These are phyloP conservation scores for Cytospora leucostoma DNA, from an alignment of 2,329 filamentous ascomycete species.

Conservation along the genomic window DNA sequence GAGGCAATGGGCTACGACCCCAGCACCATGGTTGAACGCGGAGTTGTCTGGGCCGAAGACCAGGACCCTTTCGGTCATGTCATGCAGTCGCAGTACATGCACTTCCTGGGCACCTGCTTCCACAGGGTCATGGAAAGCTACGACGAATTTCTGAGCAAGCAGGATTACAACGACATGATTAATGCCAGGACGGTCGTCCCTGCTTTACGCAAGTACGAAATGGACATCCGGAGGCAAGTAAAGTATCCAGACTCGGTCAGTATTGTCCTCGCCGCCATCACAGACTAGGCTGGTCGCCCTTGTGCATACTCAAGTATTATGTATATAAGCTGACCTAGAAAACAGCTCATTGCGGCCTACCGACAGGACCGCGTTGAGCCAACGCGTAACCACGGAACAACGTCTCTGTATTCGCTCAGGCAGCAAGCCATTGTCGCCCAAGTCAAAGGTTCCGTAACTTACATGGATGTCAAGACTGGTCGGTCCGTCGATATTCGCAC, in stretches of 20 bases:
- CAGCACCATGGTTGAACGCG: constrained; percentile 26
- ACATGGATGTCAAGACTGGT: constrained; percentile 30
- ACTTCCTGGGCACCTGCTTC: constrained; percentile 31
- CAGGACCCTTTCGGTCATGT: constrained; percentile 35
- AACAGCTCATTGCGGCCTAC: constrained; percentile 29
- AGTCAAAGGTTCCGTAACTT: constrained; percentile 29
- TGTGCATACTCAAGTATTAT: too few relatives aligned
- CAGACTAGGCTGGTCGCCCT: too few relatives aligned
- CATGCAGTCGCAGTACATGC: constrained; percentile 33
- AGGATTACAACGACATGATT: constrained; percentile 33
- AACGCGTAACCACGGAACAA: constrained; percentile 28
- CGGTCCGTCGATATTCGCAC: constrained; percentile 32
- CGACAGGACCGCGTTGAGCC: constrained; percentile 29
- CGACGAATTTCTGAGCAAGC: constrained; percentile 31
- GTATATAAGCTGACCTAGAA: neutral
- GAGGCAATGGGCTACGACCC: constrained; percentile 30
- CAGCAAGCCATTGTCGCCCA: constrained; percentile 32
- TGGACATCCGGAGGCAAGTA: constrained; percentile 31
- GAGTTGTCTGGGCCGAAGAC: constrained; percentile 33
- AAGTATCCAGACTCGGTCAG: constrained; percentile 26
- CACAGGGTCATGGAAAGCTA: constrained; percentile 33
- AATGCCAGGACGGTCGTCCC: constrained; percentile 30
- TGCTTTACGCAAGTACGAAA: constrained; percentile 29
- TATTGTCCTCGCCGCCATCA: constrained; percentile 13
- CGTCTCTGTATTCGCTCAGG: constrained; percentile 30